Conservation (phyloP, 140 eudicot genomes). For the Flaveria floridana region DNA sequence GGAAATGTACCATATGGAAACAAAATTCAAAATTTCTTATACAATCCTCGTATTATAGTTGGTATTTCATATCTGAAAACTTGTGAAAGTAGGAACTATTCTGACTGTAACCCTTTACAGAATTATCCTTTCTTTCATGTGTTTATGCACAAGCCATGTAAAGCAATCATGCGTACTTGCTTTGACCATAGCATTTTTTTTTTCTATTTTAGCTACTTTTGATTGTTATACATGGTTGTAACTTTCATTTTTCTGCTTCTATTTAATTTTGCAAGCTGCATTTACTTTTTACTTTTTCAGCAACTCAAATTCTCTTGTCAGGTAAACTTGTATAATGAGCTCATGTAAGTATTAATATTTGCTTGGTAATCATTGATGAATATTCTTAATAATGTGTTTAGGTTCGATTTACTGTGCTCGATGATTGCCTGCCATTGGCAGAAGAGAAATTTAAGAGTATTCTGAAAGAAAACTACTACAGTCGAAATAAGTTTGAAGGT, state of each 20-base stretch:
- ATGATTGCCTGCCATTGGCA: conserved; percentile 77
- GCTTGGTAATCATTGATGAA: neutral
- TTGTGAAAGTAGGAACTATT: no score
- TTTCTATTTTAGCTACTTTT: neutral
- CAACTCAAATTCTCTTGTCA: neutral
- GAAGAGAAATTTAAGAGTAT: conserved; percentile 77
- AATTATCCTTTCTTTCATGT: no score
- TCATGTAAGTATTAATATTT: neutral
- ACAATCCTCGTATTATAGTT: neutral
- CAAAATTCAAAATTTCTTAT: neutral
- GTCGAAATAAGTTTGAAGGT: conserved; percentile 70
- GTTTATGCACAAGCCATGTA: neutral
- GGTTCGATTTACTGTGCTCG: conserved; percentile 78
- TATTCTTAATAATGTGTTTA: conserved; percentile 20
- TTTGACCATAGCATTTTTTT: neutral
- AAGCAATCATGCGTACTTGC: neutral
- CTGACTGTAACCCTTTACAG: no score
- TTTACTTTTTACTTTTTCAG: neutral
- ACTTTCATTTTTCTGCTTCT: neutral
- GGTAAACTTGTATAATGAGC: neutral
- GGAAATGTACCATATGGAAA: neutral
- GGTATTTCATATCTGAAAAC: no score
- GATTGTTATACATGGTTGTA: neutral
- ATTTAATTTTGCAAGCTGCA: neutral
- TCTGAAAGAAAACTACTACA: conserved; percentile 71